Evolutionary conservation across 2,329 filamentous ascomycete species (phyloP), one percentile per base, ranked within the genome.

Genomic region (Amauroascus niger): DNA sequence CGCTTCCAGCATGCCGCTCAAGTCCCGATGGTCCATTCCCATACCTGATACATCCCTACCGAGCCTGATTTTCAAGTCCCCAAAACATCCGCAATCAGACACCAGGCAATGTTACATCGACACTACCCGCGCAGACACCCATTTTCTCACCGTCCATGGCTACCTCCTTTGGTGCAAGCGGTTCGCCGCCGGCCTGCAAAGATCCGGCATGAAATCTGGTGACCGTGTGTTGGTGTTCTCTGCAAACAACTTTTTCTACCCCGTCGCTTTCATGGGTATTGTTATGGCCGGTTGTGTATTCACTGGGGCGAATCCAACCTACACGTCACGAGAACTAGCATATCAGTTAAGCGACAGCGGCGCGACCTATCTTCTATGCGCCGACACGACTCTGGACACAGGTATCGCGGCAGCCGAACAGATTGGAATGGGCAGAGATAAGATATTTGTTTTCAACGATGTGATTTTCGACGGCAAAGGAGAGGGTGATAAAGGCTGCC

Each of bases 231-330:
- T 91, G 45, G 70, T 91, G 18, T 90, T 84, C 68, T 83, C 84
- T 0, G 79, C 81, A 20, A 91, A 90, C 68, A 83, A 79, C 59
- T 67, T 91, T 13, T 87, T 84, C 71, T 87, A 84, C 64, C 84
- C 87, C 0, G 74, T 80, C 0, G 73, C 87, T 1, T 80, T 90
- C 52, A 75, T 88, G 67, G 87, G 87, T 14, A 75, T 86, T 18
- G 74, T 88, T 49, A 88, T 88, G 80, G 85, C 87, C 0, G 86
- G 86, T 3, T 86, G 85, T 1, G 73, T 91, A 52, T 91, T 91
- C 70, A 86, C 83, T 0, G 87, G 86, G 24, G 84, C 84, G 1
- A 88, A 88, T 57, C 84, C 85, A 0, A 76, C 75, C 4, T 88
- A 82, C 60, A 82, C 87, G 0, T 72, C 80, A 0, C 74, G 85